A percentile compares a stretch with the other conserved stretches of the same genome.
Conservation (phyloP, 306 rosid species). For the Glycine tomentella region DNA sequence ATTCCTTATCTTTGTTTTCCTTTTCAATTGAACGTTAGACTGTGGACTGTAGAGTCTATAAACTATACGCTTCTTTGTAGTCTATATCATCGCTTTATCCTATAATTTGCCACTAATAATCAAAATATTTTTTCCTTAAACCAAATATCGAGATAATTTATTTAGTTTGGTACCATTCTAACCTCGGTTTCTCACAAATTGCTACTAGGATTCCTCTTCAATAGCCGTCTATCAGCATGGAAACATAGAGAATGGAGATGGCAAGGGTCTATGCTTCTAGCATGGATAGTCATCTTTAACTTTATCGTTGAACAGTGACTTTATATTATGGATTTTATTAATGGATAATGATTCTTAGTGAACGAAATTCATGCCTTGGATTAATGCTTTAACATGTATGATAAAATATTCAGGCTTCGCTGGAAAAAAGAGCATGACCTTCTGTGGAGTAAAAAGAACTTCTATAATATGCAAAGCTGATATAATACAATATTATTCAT, state of each 20-base stretch:
- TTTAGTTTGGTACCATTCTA: background rate
- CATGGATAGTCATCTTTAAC: background rate
- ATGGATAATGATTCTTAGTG: background rate
- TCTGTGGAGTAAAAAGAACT: too few relatives aligned
- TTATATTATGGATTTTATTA: background rate
- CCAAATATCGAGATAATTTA: background rate
- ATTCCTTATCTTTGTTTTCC: too few relatives aligned
- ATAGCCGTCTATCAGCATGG: background rate
- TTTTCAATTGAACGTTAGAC: too few relatives aligned
- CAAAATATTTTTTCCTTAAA: too few relatives aligned
- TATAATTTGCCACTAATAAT: background rate
- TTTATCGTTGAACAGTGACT: background rate
- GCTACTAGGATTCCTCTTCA: background rate
- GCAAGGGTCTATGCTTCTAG: background rate
- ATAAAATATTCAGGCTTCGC: conserved; percentile 50
- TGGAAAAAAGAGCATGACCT: conserved; percentile 46
- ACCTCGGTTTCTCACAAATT: background rate
- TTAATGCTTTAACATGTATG: background rate
- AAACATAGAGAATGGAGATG: background rate
- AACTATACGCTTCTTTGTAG: too few relatives aligned
- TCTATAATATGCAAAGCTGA: too few relatives aligned
- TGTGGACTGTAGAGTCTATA: too few relatives aligned
- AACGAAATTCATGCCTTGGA: conserved; percentile 11
- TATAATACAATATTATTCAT: too few relatives aligned
- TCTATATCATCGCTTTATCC: background rate